A percentile compares a stretch with the other conserved stretches of the same genome.
These are phyloP conservation scores for Halenospora varia DNA, from an alignment of 495 filamentous ascomycete genomes.

Conservation along the genomic window DNA sequence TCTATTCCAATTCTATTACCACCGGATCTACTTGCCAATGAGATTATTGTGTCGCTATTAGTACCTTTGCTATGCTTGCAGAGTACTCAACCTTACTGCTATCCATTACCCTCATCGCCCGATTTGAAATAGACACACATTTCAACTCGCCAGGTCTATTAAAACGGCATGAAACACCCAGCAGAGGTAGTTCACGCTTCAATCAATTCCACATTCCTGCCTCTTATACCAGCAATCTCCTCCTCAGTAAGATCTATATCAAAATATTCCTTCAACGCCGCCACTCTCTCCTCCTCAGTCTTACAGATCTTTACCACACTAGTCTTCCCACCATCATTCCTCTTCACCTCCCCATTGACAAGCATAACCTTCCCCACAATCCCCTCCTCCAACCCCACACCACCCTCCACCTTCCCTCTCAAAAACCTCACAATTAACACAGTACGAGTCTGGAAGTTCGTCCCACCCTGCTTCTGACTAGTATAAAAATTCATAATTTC, in stretches of 20 bases:
- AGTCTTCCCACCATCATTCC: constrained; percentile 51
- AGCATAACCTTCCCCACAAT: constrained; percentile 57
- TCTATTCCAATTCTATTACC: no score
- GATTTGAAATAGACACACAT: no score
- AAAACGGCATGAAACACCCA: no score
- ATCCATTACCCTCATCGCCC: no score
- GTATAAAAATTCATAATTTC: constrained; percentile 58
- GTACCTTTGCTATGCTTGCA: no score
- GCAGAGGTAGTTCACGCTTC: constrained; percentile 18
- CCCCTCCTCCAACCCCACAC: constrained; percentile 25
- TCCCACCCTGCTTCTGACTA: constrained; percentile 32
- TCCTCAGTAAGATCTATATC: constrained; percentile 45
- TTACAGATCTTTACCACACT: constrained; percentile 41
- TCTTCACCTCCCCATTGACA: constrained; percentile 48
- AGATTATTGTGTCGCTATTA: no score
- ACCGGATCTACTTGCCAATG: no score
- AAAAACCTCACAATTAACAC: constrained; percentile 57
- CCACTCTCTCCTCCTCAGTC: constrained; percentile 44
- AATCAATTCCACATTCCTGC: constrained; percentile 41
- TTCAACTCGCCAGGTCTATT: no score
- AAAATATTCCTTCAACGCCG: constrained; percentile 49
- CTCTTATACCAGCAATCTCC: constrained; percentile 45
- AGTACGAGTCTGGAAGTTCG: constrained; percentile 44
- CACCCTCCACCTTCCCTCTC: constrained; percentile 20
- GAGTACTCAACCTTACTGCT: no score